Evolutionary conservation across 2,329 filamentous ascomycete genomes (phyloP), one percentile per base, ranked within the genome.

Genomic region (Fonsecaea monophora): DNA sequence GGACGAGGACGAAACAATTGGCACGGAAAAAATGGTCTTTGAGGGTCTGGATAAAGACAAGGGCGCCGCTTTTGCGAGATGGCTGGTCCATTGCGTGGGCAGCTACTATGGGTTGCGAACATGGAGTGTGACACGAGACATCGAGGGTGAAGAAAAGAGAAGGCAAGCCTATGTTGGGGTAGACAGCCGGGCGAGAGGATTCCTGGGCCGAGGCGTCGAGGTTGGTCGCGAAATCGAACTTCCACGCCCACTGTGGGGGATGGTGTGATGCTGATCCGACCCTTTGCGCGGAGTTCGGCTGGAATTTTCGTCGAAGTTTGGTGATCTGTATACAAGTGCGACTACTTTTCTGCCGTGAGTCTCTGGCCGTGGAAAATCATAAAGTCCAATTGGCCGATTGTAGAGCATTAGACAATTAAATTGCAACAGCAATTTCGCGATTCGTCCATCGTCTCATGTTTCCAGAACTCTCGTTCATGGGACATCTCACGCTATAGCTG

Each of bases 81-180:
- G 94, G 91, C 86, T 98, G 62, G 92, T 96, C 1, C 94, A 98
- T 78, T 91, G 92, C 65, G 94, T 98, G 70, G 94, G 92, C 9
- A 87, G 90, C 48, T 98, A 98, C 78, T 98, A 98, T 76, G 94
- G 93, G 53, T 85, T 97, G 64, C 86, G 89, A 68, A 97, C 94
- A 21, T 92, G 89, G 82, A 94, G 91, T 4, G 87, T 94, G 67
- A 72, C 70, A 18, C 65, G 59, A 48, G 63, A 69, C 35, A 64
- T 69, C 13, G 67, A 67, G 45, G 67, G 67, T 21, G 56, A 60
- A 53, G 65, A 62, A 40, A 70, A 68, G 60, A 64, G 64, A 55
- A 68, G 71, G 45, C 90, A 95, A 69, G 92, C 95, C 7, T 97
- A 96, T 74, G 89, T 97, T 25, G 91, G 91, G 3, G 81, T 94